Evolutionary conservation across 805 yeast species (phyloP).

Genomic region (Candida golubevii): DNA sequence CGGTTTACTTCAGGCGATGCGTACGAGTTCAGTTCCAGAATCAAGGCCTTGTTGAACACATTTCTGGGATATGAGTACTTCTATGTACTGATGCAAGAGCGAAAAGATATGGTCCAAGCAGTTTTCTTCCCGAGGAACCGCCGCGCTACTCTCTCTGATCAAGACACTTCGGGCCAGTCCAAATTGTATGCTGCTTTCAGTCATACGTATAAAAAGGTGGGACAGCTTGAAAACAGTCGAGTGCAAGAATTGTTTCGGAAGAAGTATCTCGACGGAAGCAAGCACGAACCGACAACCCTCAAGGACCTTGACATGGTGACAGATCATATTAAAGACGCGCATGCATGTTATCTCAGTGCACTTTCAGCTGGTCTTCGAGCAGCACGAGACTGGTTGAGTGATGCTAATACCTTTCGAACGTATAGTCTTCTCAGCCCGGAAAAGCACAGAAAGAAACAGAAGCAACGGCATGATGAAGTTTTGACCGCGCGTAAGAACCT

Average conservation of each 20-base stretch:
- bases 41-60: constrained; percentile 21
- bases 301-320: constrained; percentile 26
- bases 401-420: constrained; percentile 27
- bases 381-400: constrained; percentile 23
- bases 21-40: constrained; percentile 22
- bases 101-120: constrained; percentile 20
- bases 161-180: constrained; percentile 15
- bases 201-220: constrained; percentile 28
- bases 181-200: constrained; percentile 25
- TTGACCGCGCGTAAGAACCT: constrained; percentile 11
- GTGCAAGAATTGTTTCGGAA: constrained; percentile 18
- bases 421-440: constrained; percentile 13
- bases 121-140: constrained; percentile 13
- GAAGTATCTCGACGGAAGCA: constrained; percentile 14
- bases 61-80: constrained; percentile 25
- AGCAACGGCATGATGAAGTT: constrained; percentile 15
- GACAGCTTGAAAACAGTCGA: constrained; percentile 22
- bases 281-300: constrained; percentile 13
- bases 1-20: constrained; percentile 26
- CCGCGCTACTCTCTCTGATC: constrained; percentile 5
- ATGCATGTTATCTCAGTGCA: constrained; percentile 15
- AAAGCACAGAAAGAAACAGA: constrained; percentile 14
- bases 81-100: constrained; percentile 26
- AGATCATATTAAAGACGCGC: constrained; percentile 17
- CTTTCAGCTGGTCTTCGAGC: constrained; percentile 17